Base-by-base conservation (phyloP, 257 asterid genomes). In the Cinchona pubescens region DNA sequence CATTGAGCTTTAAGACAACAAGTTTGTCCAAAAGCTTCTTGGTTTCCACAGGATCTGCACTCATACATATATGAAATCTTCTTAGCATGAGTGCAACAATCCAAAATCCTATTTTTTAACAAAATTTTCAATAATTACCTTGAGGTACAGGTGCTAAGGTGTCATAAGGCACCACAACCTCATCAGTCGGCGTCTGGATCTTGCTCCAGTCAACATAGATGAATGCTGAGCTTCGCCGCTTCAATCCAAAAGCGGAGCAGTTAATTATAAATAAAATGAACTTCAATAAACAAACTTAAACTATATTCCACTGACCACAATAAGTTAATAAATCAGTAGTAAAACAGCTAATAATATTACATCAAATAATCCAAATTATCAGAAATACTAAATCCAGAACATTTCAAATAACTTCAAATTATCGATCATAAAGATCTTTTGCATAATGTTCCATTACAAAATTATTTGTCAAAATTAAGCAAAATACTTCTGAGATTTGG, bases 1-100 rank as follows among this genome's bases (percentile, higher is more conserved):
- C 99, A 78, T 95, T 95, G 79, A 95, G 99, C 89, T 95, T 95
- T 70, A 95, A 75, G 61, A 95, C 99, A 74, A 87, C 99, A 72
- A 95, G 96, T 85, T 95, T 95, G 86, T 93, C 93, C 80, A 95
- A 81, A 73, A 95, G 96, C 67, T 85, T 86, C 86, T 84, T 91
- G 70, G 90, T 88, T 85, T 88, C 91, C 0, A 84, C 78, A 73
- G 91, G 82, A 85, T 88, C 99, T 95, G 91, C 78, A 78, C 18
- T 51, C 80, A 81, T 65, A 45, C 61, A 75, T 25, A 65, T 25
- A 76, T 43, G 3, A 37, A 43, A 30, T 29, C 48, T 40, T 76
- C 6, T 37, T 42, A 43, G 45, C 42, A 34, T 2, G 8, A 40
- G 5, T 3, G 3, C 42, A n/a, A 32, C 53, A 6, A 29, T 19